Percentiles rank a stretch among this genome's conserved stretches.
These are phyloP conservation scores for Papilionanthe hybrid DNA, from an alignment of 116 monocot genomes.

Conservation along the genomic window DNA sequence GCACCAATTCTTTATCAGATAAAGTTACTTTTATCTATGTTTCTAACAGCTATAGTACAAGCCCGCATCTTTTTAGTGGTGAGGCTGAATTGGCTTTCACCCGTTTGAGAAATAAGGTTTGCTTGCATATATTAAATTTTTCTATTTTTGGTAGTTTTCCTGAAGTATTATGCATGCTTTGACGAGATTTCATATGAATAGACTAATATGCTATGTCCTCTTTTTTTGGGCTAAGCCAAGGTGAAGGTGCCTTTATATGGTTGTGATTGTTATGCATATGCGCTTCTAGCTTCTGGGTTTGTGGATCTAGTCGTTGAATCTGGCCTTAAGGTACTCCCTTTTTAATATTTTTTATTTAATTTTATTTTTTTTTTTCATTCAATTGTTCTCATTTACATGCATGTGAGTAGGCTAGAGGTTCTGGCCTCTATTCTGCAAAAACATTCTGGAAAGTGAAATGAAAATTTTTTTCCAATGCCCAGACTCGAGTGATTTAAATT, in stretches of 20 bases:
- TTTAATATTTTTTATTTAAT: background rate
- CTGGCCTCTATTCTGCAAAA: too few relatives aligned
- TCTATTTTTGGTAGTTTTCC: background rate
- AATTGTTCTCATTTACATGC: background rate
- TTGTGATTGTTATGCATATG: slow-evolving; percentile 98
- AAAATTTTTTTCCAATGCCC: background rate
- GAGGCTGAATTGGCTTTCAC: slow-evolving; percentile 73
- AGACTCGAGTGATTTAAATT: too few relatives aligned
- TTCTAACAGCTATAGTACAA: slow-evolving; percentile 75
- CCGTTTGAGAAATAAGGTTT: slow-evolving; percentile 83
- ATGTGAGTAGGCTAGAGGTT: too few relatives aligned
- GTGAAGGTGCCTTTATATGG: slow-evolving; percentile 97
- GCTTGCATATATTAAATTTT: background rate
- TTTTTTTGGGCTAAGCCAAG: slow-evolving; percentile 23
- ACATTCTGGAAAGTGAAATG: background rate
- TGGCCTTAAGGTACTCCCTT: slow-evolving; percentile 69
- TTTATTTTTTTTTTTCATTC: background rate
- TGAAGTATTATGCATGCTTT: background rate
- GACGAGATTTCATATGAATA: background rate
- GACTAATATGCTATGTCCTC: background rate
- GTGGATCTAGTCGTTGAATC: slow-evolving; percentile 96
- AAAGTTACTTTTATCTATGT: background rate
- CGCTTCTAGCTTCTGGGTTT: slow-evolving; percentile 86
- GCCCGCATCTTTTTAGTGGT: slow-evolving; percentile 82
- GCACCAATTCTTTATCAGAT: background rate